Evolutionary conservation across 2,329 filamentous ascomycete species (phyloP).

Genomic region (Talaromyces albobiverticillius): DNA sequence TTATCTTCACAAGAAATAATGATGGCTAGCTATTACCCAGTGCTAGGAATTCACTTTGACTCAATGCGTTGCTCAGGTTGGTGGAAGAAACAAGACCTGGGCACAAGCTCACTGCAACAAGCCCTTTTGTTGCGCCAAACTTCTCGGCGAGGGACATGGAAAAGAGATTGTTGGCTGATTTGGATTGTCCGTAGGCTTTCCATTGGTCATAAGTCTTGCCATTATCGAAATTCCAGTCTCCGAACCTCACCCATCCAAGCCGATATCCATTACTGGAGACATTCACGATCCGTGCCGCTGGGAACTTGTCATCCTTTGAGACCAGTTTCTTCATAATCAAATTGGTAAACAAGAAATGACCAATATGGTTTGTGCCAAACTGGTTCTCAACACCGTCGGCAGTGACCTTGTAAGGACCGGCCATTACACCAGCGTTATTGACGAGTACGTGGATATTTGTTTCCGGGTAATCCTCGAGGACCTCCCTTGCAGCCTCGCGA

Average conservation of each 20-base stretch:
- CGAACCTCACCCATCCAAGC: constrained; percentile 40
- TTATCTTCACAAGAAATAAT: background rate
- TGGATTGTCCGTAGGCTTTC: constrained; percentile 38
- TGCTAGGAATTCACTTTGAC: constrained; percentile 22
- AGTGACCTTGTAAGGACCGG: constrained; percentile 24
- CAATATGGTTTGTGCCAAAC: constrained; percentile 38
- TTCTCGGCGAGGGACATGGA: constrained; percentile 8
- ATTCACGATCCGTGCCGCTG: constrained; percentile 36
- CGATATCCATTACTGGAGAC: constrained; percentile 46
- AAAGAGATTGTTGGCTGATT: background rate
- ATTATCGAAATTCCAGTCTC: constrained; percentile 43
- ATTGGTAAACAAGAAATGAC: constrained; percentile 39
- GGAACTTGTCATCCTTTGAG: background rate
- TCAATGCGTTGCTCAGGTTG: constrained; percentile 25
- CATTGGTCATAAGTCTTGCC: constrained; percentile 29
- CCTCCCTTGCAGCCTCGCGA: constrained; percentile 27
- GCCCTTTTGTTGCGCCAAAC: background rate
- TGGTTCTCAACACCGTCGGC: constrained; percentile 37
- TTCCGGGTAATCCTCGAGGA: constrained; percentile 26
- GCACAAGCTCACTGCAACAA: constrained; percentile 10
- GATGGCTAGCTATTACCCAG: constrained; percentile 4
- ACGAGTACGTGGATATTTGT: constrained; percentile 37
- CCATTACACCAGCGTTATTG: constrained; percentile 44
- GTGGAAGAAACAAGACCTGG: background rate
- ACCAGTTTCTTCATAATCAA: constrained; percentile 33